Evolutionary conservation across 2,329 filamentous ascomycete genomes (phyloP), one percentile per base, ranked within the genome.

Genomic region (Neodidymelliopsis sp.): DNA sequence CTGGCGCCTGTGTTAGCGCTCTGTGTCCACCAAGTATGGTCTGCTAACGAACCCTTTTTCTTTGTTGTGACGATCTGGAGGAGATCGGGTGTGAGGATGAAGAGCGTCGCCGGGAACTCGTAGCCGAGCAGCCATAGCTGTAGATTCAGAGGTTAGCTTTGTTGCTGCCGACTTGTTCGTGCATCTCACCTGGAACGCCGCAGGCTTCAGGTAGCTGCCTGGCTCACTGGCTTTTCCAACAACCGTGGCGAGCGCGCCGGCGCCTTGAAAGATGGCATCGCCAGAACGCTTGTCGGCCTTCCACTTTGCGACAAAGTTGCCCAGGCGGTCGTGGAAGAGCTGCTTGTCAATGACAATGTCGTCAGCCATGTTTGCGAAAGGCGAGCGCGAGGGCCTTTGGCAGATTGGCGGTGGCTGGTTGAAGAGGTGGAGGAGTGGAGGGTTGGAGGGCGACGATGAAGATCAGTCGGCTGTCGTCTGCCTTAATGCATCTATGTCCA

Each of bases 101-200:
- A 91, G 57, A 99, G 80, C 0, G 94, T 99, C 28, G 93, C 92
- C 24, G 94, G 94, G 69, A 99, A 99, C 74, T 99, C 94, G 80
- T 99, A 99, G 66, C 94, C 94, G 55, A 99, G 84, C 45, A 99
- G 82, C 95, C 95, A 99, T 76, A 97, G 96, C 92, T 97, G 73
- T 53, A 59, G 30, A 54, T 34, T 19, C 46, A n/a, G 24, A 24
- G 22, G 60, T 70, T 51, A 68, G 65, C 63, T 64, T 5, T 35
- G 28, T 16, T 48, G 19, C 25, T n/a, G 48, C 57, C 36, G 60
- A 55, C 25, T 42, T 23, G 44, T 44, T n/a, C 12, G 22, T 3
- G 10, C 6, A 4, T 18, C 88, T 71, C 81, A 96, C 91, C 79
- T 97, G 94, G 75, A 97, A 88, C 16, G 94, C 91, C 74, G 96